Evolutionary conservation across 148 eudicot genomes (phyloP).

Genomic region (Rhododendron simsii): DNA sequence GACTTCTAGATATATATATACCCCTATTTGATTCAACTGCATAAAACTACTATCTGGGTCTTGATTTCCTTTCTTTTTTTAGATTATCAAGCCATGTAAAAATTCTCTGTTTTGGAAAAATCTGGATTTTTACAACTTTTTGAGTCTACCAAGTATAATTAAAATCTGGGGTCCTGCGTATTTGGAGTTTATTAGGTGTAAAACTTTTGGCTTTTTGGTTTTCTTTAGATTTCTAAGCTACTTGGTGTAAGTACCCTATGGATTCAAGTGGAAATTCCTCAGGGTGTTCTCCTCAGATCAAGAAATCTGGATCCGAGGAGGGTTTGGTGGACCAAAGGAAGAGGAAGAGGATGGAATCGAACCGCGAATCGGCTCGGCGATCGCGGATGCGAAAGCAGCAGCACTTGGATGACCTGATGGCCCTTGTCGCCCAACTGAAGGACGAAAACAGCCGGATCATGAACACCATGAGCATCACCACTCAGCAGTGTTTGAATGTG

Average conservation of each 20-base stretch:
- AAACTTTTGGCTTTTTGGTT: no score
- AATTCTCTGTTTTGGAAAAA: not conserved
- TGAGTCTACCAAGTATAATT: not conserved
- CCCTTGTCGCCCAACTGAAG: constrained; percentile 31
- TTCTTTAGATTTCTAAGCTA: not conserved
- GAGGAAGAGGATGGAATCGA: constrained; percentile 52
- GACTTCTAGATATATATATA: not conserved
- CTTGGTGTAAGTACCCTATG: constrained; percentile 22
- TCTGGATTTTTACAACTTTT: not conserved
- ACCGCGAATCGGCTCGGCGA: constrained; percentile 49
- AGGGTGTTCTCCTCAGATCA: constrained; percentile 16
- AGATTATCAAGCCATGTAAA: not conserved
- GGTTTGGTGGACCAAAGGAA: constrained; percentile 60
- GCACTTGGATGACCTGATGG: constrained; percentile 38
- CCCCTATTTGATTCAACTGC: not conserved
- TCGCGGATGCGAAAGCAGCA: constrained; percentile 39
- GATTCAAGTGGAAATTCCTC: constrained; percentile 49
- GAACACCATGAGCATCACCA: constrained; percentile 26
- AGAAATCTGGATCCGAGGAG: constrained; percentile 53
- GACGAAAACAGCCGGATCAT: constrained; percentile 41
- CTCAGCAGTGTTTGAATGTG: constrained; percentile 40
- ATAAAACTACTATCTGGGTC: not conserved
- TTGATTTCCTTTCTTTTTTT: not conserved
- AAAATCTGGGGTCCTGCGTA: constrained; percentile 8
- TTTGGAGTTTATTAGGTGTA: not conserved